Conservation (phyloP, 495 filamentous ascomycete genomes). For the Xylaria acuta region DNA sequence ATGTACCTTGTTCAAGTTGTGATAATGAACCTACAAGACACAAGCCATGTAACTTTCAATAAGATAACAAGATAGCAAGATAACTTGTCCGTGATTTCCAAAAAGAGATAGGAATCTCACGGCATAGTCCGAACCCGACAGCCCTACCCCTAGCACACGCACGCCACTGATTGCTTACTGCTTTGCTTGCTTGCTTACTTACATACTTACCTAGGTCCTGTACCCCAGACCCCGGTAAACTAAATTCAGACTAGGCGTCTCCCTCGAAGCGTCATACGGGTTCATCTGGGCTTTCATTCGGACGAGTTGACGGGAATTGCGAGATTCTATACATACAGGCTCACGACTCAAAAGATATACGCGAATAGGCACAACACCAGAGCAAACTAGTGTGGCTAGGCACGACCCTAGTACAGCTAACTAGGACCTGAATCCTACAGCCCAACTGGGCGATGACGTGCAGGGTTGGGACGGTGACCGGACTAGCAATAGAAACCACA, state of each 20-base stretch:
- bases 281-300: not conserved
- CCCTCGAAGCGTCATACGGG: not conserved
- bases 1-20: not conserved
- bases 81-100: not conserved
- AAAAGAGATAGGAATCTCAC: not conserved
- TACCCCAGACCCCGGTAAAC: not conserved
- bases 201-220: not conserved
- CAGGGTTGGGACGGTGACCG: not conserved
- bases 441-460: conserved; percentile 6
- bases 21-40: not conserved
- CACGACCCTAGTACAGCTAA: not conserved
- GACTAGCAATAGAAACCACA: not conserved
- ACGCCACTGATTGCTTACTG: not conserved
- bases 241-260: no score
- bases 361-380: not conserved
- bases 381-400: not conserved
- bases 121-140: not conserved
- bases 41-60: not conserved
- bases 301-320: not conserved
- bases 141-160: not conserved
- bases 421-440: not conserved
- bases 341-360: not conserved
- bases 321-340: not conserved
- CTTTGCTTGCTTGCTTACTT: not conserved
- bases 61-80: no score